Conservation (phyloP, 2,329 filamentous ascomycete genomes). For the Diplodia seriata region DNA sequence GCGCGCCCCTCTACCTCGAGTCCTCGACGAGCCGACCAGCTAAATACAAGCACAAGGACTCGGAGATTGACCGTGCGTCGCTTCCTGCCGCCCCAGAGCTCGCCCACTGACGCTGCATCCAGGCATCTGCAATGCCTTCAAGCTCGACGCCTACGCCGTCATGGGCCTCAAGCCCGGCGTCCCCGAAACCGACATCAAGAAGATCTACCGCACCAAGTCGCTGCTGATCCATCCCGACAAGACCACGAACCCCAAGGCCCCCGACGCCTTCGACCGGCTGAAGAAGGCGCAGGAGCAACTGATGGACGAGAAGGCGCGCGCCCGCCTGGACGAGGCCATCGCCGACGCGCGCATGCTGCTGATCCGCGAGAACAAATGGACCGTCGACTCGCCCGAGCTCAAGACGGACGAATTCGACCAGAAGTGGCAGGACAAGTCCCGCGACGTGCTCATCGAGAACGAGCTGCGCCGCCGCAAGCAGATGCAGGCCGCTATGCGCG, state of each 20-base stretch:
- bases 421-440: constrained; percentile 89
- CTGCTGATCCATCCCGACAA: constrained; percentile 99
- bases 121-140: constrained; percentile 84
- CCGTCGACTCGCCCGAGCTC: constrained; percentile 83
- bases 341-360: constrained; percentile 94
- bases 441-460: constrained; percentile 89
- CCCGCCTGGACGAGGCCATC: constrained; percentile 88
- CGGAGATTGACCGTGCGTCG: constrained; percentile 79
- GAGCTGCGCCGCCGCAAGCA: constrained; percentile 84
- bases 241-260: constrained; percentile 86
- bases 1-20: constrained; percentile 34
- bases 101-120: not conserved
- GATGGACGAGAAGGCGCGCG: constrained; percentile 91
- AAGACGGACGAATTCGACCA: constrained; percentile 82
- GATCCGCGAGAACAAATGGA: constrained; percentile 94
- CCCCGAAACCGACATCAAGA: constrained; percentile 94
- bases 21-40: constrained; percentile 1
- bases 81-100: not conserved
- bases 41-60: constrained; percentile 66
- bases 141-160: constrained; percentile 85
- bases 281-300: constrained; percentile 93
- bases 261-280: constrained; percentile 94
- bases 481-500: constrained; percentile 92
- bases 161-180: constrained; percentile 95
- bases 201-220: constrained; percentile 95